phyloP scores from a whole-genome alignment of 2,329 filamentous ascomycete genomes.

The Hypoxylon rubiginosum region DNA sequence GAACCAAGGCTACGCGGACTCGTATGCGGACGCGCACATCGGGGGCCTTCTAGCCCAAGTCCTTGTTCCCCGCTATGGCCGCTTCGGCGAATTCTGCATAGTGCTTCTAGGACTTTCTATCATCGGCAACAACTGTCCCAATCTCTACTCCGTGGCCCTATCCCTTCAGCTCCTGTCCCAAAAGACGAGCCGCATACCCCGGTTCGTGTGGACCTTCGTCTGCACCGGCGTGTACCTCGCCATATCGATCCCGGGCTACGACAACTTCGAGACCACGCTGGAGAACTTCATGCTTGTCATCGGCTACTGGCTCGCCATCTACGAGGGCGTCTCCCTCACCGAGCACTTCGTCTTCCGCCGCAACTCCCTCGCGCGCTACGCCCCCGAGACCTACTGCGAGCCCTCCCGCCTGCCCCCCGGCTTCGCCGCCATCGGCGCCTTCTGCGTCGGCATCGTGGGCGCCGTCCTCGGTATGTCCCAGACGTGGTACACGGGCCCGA shows the following conservation, averaged over 20 bases:
- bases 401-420: slow-evolving; percentile 71
- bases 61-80: slow-evolving; percentile 72
- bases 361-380: slow-evolving; percentile 71
- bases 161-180: slow-evolving; percentile 76
- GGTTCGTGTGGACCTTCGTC: slow-evolving; percentile 75
- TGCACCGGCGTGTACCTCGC: slow-evolving; percentile 75
- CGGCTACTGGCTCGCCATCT: slow-evolving; percentile 82
- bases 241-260: slow-evolving; percentile 78
- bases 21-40: slow-evolving; percentile 69
- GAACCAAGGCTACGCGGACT: slow-evolving; percentile 66
- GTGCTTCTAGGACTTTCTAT: slow-evolving; percentile 75
- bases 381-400: slow-evolving; percentile 69
- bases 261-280: slow-evolving; percentile 72
- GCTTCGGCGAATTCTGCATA: slow-evolving; percentile 80
- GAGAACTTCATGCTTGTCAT: slow-evolving; percentile 79
- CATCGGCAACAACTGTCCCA: slow-evolving; percentile 78
- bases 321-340: slow-evolving; percentile 73
- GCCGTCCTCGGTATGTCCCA: slow-evolving; percentile 79
- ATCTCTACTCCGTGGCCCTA: slow-evolving; percentile 78
- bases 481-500: slow-evolving; percentile 76
- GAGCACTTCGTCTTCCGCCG: slow-evolving; percentile 79
- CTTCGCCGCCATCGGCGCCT: slow-evolving; percentile 73
- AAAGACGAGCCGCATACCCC: slow-evolving; percentile 69
- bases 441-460: slow-evolving; percentile 73
- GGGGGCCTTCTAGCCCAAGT: slow-evolving; percentile 77